Conservation (phyloP, 768 basidiomycete genomes). For the Kwoniella europaea region DNA sequence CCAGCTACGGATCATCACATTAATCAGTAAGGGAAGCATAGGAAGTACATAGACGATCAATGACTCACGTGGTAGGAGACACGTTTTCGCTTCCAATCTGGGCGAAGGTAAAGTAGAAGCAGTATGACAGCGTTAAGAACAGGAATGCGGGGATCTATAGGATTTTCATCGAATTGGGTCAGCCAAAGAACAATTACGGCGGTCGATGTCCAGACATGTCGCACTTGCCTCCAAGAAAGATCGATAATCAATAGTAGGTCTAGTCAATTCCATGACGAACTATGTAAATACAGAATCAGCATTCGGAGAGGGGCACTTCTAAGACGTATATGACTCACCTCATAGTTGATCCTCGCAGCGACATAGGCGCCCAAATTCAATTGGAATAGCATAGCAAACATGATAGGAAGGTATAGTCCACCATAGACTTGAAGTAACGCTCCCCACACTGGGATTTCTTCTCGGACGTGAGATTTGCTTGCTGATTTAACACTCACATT, state of each 20-base stretch:
- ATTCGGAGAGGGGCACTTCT: slow-evolving; percentile 62
- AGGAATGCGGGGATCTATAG: slow-evolving; percentile 77
- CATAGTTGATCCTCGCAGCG: slow-evolving; percentile 79
- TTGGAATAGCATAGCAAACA: slow-evolving; percentile 78
- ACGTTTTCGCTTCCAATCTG: slow-evolving; percentile 65
- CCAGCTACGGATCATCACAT: slow-evolving; percentile 39
- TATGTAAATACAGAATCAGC: slow-evolving; percentile 34
- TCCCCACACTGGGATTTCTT: slow-evolving; percentile 70
- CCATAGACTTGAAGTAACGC: slow-evolving; percentile 79
- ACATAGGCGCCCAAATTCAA: slow-evolving; percentile 83
- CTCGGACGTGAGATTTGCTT: slow-evolving; percentile 64
- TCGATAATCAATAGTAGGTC: slow-evolving; percentile 74
- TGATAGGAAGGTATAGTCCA: slow-evolving; percentile 71
- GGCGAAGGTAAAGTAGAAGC: slow-evolving; percentile 83
- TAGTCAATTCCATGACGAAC: slow-evolving; percentile 65
- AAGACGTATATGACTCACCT: slow-evolving; percentile 68
- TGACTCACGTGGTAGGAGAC: slow-evolving; percentile 67
- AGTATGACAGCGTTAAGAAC: slow-evolving; percentile 73
- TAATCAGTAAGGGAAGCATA: too few species aligned
- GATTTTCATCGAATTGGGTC: background rate
- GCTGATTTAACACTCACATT: slow-evolving; percentile 59
- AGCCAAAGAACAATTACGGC: too few species aligned
- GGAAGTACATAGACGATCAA: background rate
- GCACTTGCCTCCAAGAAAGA: slow-evolving; percentile 72
- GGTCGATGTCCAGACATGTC: background rate